Evolutionary conservation across 768 basidiomycete genomes (phyloP).

Genomic region (Mrakia gelida): DNA sequence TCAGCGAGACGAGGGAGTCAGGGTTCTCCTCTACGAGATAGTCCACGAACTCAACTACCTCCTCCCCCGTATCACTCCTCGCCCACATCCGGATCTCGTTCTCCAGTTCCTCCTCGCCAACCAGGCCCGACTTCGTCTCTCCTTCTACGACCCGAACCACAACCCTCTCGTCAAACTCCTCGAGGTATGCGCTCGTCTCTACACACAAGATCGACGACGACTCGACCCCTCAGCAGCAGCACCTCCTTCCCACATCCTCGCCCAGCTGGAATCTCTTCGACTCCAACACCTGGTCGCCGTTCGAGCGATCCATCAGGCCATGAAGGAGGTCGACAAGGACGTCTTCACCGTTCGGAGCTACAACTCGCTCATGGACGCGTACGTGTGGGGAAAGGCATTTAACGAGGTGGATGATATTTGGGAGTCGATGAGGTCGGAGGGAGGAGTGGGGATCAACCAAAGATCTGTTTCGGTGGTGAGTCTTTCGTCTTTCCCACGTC

Average conservation of each 20-base stretch:
- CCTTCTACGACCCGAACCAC: neutral
- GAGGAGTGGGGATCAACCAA: neutral
- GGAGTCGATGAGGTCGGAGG: neutral
- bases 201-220: neutral
- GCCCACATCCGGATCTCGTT: neutral
- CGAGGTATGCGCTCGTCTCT: neutral
- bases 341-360: neutral
- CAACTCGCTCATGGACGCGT: neutral
- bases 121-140: neutral
- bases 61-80: too few species aligned
- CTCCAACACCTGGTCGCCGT: neutral
- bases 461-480: neutral
- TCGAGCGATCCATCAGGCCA: constrained; percentile 4
- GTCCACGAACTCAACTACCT: too few species aligned
- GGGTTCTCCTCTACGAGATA: neutral
- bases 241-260: too few species aligned
- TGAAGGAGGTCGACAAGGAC: neutral
- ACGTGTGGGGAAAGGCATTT: neutral
- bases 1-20: neutral
- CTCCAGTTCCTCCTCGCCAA: neutral
- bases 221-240: neutral
- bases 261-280: too few species aligned
- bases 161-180: neutral
- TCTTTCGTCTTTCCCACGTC: neutral
- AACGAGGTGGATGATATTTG: neutral